Conservation (phyloP, 192 early-diverging fungal species). For the Pilaira anomala region DNA sequence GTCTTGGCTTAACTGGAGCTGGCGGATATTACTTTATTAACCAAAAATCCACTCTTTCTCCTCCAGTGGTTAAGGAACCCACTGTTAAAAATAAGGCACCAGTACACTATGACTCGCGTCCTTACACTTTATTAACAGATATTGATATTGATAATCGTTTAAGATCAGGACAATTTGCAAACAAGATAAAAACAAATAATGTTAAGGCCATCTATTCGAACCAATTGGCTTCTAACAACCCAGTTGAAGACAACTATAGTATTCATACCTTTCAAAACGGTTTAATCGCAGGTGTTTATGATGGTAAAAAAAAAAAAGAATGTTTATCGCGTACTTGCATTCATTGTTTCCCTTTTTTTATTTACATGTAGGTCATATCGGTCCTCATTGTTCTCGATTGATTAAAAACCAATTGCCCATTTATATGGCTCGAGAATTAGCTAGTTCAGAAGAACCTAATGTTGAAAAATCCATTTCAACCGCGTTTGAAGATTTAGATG, state of each 20-base stretch:
- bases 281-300: conserved; percentile 52
- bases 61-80: not conserved
- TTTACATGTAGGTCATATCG: conserved; percentile 38
- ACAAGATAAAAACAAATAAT: conserved; percentile 22
- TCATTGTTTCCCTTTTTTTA: not conserved
- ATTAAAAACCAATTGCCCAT: conserved; percentile 46
- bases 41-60: not conserved
- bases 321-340: no score
- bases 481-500: conserved; percentile 47
- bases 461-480: conserved; percentile 39
- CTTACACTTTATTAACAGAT: conserved; percentile 18
- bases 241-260: conserved; percentile 50
- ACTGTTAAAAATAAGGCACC: not conserved
- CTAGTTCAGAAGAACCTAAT: conserved; percentile 25
- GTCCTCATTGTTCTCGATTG: conserved; percentile 45
- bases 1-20: conserved; percentile 10
- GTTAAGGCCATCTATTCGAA: conserved; percentile 45
- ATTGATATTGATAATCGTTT: conserved; percentile 22
- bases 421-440: conserved; percentile 42
- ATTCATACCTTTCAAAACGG: conserved; percentile 34
- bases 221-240: conserved; percentile 50
- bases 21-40: conserved; percentile 4
- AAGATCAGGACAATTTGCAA: conserved; percentile 19
- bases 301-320: conserved; percentile 31
- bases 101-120: conserved; percentile 15